phyloP scores from a whole-genome alignment of 192 early-diverging fungal genomes.

The Cladochytrium replicatum region DNA sequence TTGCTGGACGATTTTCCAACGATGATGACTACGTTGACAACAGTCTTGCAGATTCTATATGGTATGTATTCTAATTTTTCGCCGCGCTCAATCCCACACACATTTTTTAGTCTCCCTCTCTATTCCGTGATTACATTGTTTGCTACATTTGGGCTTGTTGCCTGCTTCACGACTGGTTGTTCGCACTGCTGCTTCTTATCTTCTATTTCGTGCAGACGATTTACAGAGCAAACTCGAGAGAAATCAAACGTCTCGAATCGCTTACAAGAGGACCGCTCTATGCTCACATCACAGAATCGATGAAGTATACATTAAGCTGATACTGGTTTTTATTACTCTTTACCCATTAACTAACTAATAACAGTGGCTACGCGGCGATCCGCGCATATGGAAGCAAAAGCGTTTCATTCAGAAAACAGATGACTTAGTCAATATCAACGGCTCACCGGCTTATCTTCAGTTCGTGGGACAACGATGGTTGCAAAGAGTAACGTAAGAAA shows the following conservation, averaged over 20 bases:
- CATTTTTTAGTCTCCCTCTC: slow-evolving; percentile 36
- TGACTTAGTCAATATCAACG: slow-evolving; percentile 60
- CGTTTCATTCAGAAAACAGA: slow-evolving; percentile 68
- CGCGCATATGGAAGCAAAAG: slow-evolving; percentile 73
- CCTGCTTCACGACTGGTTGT: slow-evolving; percentile 45
- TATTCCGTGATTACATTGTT: slow-evolving; percentile 54
- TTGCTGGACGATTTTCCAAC: slow-evolving; percentile 55
- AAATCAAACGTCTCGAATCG: slow-evolving; percentile 84
- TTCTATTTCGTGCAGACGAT: slow-evolving; percentile 65
- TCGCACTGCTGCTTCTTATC: slow-evolving; percentile 60
- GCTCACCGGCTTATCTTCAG: slow-evolving; percentile 66
- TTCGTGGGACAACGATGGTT: slow-evolving; percentile 59
- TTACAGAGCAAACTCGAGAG: slow-evolving; percentile 72
- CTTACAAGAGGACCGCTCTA: slow-evolving; percentile 75
- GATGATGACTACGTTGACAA: slow-evolving; percentile 62
- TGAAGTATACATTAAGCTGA: too few relatives aligned
- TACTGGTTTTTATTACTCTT: too few relatives aligned
- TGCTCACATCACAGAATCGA: slow-evolving; percentile 31
- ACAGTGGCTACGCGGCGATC: slow-evolving; percentile 76
- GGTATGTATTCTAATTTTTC: slow-evolving; percentile 54
- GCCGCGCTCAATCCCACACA: slow-evolving; percentile 43
- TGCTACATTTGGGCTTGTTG: slow-evolving; percentile 60
- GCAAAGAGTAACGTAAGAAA: too few relatives aligned
- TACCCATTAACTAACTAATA: too few relatives aligned
- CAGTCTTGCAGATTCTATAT: slow-evolving; percentile 50